These are phyloP conservation scores for Pseudogymnoascus destructans DNA, from an alignment of 2,329 filamentous ascomycete genomes.

Conservation along the genomic window DNA sequence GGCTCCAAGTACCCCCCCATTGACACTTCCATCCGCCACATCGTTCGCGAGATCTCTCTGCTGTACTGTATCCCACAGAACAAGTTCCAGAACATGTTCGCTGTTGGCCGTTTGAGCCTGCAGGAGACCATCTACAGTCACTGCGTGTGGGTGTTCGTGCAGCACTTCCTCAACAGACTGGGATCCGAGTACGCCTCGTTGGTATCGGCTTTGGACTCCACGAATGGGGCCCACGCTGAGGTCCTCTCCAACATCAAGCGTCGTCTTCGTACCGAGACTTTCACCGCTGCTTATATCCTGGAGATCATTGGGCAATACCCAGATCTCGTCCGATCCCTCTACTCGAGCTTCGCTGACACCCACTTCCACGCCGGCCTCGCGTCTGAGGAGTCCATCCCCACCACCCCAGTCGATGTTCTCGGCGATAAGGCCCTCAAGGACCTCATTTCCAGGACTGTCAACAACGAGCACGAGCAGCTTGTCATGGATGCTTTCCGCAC, in stretches of 20 bases:
- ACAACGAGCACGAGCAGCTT: constrained; percentile 93
- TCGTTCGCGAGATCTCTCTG: constrained; percentile 95
- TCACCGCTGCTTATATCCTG: constrained; percentile 94
- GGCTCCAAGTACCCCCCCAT: constrained; percentile 58
- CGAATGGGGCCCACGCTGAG: constrained; percentile 69
- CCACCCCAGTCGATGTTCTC: constrained; percentile 52
- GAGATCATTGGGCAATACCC: constrained; percentile 94
- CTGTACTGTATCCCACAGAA: constrained; percentile 97
- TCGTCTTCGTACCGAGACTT: constrained; percentile 86
- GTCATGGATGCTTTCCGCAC: constrained; percentile 94
- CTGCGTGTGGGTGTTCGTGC: constrained; percentile 93
- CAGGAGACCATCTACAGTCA: constrained; percentile 97
- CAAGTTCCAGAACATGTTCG: constrained; percentile 85
- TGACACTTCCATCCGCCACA: constrained; percentile 92
- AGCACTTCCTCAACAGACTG: constrained; percentile 93
- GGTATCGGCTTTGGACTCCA: constrained; percentile 62
- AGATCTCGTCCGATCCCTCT: constrained; percentile 71
- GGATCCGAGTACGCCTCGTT: constrained; percentile 85
- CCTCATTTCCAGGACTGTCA: constrained; percentile 64
- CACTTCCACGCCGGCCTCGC: constrained; percentile 51
- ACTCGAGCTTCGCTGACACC: constrained; percentile 79
- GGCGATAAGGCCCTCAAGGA: constrained; percentile 62
- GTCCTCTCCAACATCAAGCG: constrained; percentile 91
- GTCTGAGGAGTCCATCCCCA: constrained; percentile 36
- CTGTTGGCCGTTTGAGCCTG: constrained; percentile 70